Evolutionary conservation across 257 asterid genomes (phyloP).

Genomic region (Avicennia marina): DNA sequence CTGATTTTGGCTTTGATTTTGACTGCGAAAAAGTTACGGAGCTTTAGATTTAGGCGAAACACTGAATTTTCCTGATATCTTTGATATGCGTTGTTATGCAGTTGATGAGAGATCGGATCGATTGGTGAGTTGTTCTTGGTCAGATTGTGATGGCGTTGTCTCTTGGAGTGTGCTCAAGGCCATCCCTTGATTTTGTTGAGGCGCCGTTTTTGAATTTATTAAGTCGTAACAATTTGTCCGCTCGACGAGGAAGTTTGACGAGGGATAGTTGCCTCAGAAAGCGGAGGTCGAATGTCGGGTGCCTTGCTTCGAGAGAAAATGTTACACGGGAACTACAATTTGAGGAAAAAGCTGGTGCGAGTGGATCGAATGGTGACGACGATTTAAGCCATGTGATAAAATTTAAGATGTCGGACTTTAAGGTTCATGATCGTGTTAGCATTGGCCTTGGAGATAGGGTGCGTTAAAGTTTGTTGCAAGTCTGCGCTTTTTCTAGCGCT

Average conservation of each 20-base stretch:
- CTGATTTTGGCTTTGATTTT: neutral
- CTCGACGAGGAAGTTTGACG: slow-evolving; percentile 15
- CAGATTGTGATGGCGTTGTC: slow-evolving; percentile 43
- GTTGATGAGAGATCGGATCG: slow-evolving; percentile 15
- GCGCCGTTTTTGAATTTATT: slow-evolving; percentile 26
- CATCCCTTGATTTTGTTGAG: slow-evolving; percentile 46
- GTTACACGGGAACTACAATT: slow-evolving; percentile 36
- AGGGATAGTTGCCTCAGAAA: slow-evolving; percentile 13
- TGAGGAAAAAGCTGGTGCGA: slow-evolving; percentile 28
- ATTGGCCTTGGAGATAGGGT: slow-evolving; percentile 81
- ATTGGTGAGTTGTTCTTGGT: neutral
- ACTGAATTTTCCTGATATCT: neutral
- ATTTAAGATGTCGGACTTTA: slow-evolving; percentile 83
- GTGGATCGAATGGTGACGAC: slow-evolving; percentile 42
- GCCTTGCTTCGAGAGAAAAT: slow-evolving; percentile 42
- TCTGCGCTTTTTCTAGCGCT: too few relatives aligned
- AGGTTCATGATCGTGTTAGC: slow-evolving; percentile 68
- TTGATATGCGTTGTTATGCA: slow-evolving; percentile 9
- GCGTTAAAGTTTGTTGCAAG: slow-evolving; percentile 11
- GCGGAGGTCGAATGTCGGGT: slow-evolving; percentile 21
- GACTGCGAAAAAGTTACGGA: neutral
- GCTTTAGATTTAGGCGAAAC: neutral
- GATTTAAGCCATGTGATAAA: slow-evolving; percentile 81
- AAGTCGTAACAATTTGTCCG: slow-evolving; percentile 28
- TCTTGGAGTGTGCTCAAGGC: slow-evolving; percentile 45